Evolutionary conservation across 1,139 yeast genomes (phyloP).

Genomic region (Sugiyamaella paludigena): DNA sequence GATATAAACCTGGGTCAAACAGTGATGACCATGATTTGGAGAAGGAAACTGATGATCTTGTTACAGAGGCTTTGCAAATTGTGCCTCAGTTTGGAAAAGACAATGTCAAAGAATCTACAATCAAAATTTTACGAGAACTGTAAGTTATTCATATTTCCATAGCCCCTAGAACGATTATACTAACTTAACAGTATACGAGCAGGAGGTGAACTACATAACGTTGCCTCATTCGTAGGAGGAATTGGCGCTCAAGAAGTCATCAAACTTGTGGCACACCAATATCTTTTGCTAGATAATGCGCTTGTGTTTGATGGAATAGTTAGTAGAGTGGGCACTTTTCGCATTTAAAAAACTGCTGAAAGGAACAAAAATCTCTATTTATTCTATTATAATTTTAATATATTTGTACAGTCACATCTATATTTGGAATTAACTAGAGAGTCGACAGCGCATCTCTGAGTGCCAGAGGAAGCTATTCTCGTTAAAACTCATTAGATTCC

Average conservation of each 20-base stretch:
- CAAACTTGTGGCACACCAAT: slow-evolving; percentile 62
- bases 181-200: slow-evolving; percentile 32
- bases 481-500: slow-evolving; percentile 5
- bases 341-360: slow-evolving; percentile 37
- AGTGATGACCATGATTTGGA: slow-evolving; percentile 1
- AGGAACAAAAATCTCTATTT: not conserved
- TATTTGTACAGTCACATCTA: not conserved
- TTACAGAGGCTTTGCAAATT: slow-evolving; percentile 9
- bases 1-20: slow-evolving; percentile 16
- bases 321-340: slow-evolving; percentile 52
- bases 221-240: slow-evolving; percentile 68
- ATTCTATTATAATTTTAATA: not conserved
- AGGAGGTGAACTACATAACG: slow-evolving; percentile 48
- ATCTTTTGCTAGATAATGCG: slow-evolving; percentile 65
- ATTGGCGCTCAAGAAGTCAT: slow-evolving; percentile 66
- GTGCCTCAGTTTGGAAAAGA: not conserved
- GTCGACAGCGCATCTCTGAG: too few species aligned
- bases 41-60: slow-evolving; percentile 3
- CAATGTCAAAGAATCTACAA: not conserved
- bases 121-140: slow-evolving; percentile 2
- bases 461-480: not conserved
- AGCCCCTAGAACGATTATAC: not conserved
- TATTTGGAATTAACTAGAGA: too few species aligned
- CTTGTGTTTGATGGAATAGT: slow-evolving; percentile 66
- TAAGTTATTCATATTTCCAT: slow-evolving; percentile 9